Percentiles rank a stretch among this genome's conserved stretches.
phyloP scores from a whole-genome alignment of 306 rosid species.

The Casuarina equisetifolia region DNA sequence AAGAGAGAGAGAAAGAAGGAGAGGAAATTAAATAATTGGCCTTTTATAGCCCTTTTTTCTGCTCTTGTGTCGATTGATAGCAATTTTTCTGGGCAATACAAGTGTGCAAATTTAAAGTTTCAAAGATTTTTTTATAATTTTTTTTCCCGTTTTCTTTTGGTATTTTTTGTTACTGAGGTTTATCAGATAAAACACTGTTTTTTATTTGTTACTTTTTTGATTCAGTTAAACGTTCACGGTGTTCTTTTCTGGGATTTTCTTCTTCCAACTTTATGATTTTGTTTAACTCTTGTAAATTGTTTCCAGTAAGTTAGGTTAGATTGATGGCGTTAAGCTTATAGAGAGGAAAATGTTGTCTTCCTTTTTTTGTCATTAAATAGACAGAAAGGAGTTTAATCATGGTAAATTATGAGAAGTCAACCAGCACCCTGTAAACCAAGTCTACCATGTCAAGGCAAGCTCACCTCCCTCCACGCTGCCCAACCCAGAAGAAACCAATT shows the following conservation, averaged over 20 bases:
- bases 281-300: constrained; percentile 2
- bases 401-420: constrained; percentile 23
- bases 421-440: constrained; percentile 22
- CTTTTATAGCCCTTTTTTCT: neutral
- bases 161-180: neutral
- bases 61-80: neutral
- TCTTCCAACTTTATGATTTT: neutral
- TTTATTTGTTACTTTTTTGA: neutral
- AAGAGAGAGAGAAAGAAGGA: neutral
- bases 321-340: constrained; percentile 21
- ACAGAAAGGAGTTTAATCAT: constrained; percentile 11
- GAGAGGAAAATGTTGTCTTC: neutral
- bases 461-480: constrained; percentile 54
- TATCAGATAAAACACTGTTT: neutral
- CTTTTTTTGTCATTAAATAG: constrained; percentile 2
- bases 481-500: constrained; percentile 39
- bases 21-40: neutral
- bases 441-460: constrained; percentile 48
- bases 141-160: constrained; percentile 2
- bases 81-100: neutral
- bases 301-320: constrained; percentile 19
- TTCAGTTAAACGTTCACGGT: neutral
- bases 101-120: neutral
- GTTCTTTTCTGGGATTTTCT: neutral
- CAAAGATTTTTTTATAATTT: neutral